Percentiles rank a stretch among this genome's conserved stretches.
These are phyloP conservation scores for Colletotrichum sp. DNA, from an alignment of 2,329 filamentous ascomycete genomes.

Conservation along the genomic window DNA sequence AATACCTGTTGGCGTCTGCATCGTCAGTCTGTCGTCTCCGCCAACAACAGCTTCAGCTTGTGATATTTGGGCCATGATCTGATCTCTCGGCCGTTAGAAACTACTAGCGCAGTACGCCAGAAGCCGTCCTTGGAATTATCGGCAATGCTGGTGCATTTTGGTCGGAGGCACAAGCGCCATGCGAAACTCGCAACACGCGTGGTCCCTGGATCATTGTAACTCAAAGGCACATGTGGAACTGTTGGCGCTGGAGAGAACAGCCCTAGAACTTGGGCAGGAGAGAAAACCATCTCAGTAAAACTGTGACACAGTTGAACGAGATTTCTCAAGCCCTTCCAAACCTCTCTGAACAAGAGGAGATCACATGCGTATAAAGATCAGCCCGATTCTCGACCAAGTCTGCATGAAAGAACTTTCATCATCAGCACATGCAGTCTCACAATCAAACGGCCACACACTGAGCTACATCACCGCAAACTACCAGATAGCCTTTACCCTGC, in stretches of 20 bases:
- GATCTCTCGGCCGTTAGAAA: not conserved
- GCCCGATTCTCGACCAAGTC: not conserved
- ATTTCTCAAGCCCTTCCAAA: not conserved
- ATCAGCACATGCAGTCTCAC: not conserved
- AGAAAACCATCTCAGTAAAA: not conserved
- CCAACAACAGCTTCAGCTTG: not conserved
- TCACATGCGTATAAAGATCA: not conserved
- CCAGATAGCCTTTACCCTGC: not conserved
- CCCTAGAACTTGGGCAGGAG: not conserved
- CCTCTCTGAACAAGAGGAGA: fast-evolving
- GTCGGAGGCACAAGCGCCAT: not conserved
- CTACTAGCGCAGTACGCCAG: not conserved
- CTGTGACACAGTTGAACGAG: not conserved
- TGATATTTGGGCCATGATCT: not conserved
- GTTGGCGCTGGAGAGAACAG: not conserved
- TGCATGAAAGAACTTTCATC: no score
- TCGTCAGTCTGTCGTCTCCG: not conserved
- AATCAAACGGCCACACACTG: not conserved
- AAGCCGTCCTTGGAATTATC: not conserved
- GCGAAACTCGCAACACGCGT: not conserved
- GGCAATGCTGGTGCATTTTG: not conserved
- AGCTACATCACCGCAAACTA: not conserved
- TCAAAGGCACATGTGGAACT: not conserved
- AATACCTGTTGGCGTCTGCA: not conserved
- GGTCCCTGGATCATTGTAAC: not conserved